These are phyloP conservation scores for Basipetospora chlamydospora DNA, from an alignment of 2,329 filamentous ascomycete genomes.

Conservation along the genomic window DNA sequence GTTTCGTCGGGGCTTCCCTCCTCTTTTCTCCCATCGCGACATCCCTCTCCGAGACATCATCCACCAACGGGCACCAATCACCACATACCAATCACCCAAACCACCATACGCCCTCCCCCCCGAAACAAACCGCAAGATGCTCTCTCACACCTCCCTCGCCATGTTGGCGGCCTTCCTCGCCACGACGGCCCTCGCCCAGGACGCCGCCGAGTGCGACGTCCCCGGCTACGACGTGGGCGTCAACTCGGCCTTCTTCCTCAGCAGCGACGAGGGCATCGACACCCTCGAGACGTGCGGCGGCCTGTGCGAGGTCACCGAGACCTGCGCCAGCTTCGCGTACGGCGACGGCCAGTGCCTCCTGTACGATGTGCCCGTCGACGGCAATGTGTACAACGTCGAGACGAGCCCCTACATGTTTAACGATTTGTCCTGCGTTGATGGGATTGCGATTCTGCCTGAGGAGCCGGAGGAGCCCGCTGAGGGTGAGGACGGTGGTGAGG, in stretches of 20 bases:
- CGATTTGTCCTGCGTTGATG: conserved; percentile 2
- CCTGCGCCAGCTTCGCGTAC: conserved; percentile 1
- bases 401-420: conserved; percentile 5
- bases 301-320: neutral
- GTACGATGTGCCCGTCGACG: conserved; percentile 1
- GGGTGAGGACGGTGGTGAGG: neutral
- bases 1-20: too few species aligned
- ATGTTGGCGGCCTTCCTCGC: neutral
- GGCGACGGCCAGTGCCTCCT: conserved; percentile 3
- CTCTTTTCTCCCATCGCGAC: too few species aligned
- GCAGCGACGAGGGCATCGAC: conserved; percentile 7
- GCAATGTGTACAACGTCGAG: neutral
- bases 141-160: neutral
- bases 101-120: too few species aligned
- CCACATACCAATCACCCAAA: too few species aligned
- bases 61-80: too few species aligned
- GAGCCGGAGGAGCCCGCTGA: neutral
- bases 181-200: neutral
- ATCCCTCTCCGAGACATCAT: too few species aligned
- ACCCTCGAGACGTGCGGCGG: conserved; percentile 5
- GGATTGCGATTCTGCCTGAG: conserved; percentile 1
- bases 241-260: conserved; percentile 9
- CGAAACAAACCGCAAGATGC: too few species aligned
- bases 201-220: neutral
- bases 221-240: conserved; percentile 5